These are phyloP conservation scores for Fraxinus greggii DNA, from an alignment of 305 asterid species.

Conservation along the genomic window DNA sequence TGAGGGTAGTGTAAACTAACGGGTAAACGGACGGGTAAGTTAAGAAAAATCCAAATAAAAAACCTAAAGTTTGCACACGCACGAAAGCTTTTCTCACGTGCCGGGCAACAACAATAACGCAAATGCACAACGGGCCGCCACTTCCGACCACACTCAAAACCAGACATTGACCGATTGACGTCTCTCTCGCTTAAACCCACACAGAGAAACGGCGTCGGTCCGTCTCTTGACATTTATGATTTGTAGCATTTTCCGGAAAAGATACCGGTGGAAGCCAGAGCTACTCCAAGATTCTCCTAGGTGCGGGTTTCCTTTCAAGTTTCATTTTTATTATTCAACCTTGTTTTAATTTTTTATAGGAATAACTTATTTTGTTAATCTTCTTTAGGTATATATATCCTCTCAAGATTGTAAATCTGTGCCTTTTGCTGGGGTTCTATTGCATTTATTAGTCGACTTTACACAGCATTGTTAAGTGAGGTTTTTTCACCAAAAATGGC, in stretches of 20 bases:
- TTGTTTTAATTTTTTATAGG: neutral
- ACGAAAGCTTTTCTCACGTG: conserved; percentile 23
- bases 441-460: conserved; percentile 38
- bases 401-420: conserved; percentile 4
- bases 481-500: conserved; percentile 37
- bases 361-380: neutral
- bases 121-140: conserved; percentile 32
- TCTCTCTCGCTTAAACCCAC: conserved; percentile 7
- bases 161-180: neutral
- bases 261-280: neutral
- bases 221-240: conserved; percentile 7
- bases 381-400: conserved; percentile 20
- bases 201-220: conserved; percentile 26
- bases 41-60: too few relatives aligned
- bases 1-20: too few relatives aligned
- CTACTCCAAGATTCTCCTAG: conserved; percentile 10
- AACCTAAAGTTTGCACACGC: conserved; percentile 22
- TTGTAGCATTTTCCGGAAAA: neutral
- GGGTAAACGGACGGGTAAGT: too few relatives aligned
- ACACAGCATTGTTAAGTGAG: conserved; percentile 2
- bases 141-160: conserved; percentile 23
- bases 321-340: neutral
- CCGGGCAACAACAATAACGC: neutral
- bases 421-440: conserved; percentile 11
- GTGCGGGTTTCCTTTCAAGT: neutral